Evolutionary conservation across 2,329 filamentous ascomycete genomes (phyloP).

Genomic region (Chrysoporthe austroafricana): DNA sequence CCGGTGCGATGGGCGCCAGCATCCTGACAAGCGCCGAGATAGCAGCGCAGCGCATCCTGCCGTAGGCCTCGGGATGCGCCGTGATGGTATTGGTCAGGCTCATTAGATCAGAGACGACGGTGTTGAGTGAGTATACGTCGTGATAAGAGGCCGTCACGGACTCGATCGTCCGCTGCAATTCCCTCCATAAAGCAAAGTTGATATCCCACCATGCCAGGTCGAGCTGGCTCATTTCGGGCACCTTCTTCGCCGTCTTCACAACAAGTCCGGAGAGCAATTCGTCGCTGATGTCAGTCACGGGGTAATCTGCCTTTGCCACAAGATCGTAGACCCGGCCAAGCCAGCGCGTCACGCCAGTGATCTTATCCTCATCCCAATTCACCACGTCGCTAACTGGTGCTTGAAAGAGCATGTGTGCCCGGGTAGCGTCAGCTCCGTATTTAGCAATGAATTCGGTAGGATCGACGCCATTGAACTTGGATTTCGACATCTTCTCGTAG

Average conservation of each 20-base stretch:
- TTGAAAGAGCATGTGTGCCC: constrained; percentile 87
- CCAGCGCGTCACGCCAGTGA: constrained; percentile 82
- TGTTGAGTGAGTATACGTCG: constrained; percentile 78
- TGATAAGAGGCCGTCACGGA: constrained; percentile 72
- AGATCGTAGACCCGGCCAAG: constrained; percentile 68
- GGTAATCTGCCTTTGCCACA: constrained; percentile 41
- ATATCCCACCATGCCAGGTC: constrained; percentile 48
- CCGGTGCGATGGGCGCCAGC: constrained; percentile 79
- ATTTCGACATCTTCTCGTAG: constrained; percentile 95
- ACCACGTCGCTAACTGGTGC: constrained; percentile 82
- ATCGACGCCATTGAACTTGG: constrained; percentile 90
- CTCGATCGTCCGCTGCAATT: constrained; percentile 68
- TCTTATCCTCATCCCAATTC: constrained; percentile 86
- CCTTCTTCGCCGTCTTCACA: constrained; percentile 29
- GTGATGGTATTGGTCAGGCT: constrained; percentile 73
- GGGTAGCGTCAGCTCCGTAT: constrained; percentile 81
- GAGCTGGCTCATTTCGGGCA: constrained; percentile 38
- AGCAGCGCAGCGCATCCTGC: constrained; percentile 52
- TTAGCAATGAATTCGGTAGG: constrained; percentile 71
- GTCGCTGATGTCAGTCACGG: constrained; percentile 41
- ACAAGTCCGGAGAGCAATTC: constrained; percentile 19
- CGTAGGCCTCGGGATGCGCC: constrained; percentile 47
- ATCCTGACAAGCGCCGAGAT: constrained; percentile 66
- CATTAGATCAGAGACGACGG: constrained; percentile 81
- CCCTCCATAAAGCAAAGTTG: constrained; percentile 61